Conservation (phyloP, 192 early-diverging fungal species). For the Chytriomyces sp. region DNA sequence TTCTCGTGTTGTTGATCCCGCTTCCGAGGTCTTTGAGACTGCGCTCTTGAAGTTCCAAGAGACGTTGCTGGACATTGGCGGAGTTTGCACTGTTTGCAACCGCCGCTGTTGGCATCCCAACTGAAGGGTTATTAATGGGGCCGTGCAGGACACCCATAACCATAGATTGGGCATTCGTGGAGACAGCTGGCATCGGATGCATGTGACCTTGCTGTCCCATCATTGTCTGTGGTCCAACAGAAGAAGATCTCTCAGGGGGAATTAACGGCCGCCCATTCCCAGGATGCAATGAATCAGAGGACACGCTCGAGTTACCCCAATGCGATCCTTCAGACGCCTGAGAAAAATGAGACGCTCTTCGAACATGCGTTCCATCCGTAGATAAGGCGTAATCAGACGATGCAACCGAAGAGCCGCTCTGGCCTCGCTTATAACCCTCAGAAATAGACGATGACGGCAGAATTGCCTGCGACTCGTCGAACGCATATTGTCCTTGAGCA, state of each 20-base stretch:
- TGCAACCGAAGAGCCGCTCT: slow-evolving; percentile 16
- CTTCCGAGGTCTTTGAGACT: slow-evolving; percentile 26
- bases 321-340: neutral
- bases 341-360: slow-evolving; percentile 5
- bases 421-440: slow-evolving; percentile 27
- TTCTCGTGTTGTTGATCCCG: neutral
- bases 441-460: slow-evolving; percentile 7
- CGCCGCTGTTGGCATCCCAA: neutral
- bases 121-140: slow-evolving; percentile 7
- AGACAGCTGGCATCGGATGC: too few species aligned
- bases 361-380: neutral
- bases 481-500: neutral
- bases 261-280: neutral
- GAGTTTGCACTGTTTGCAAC: slow-evolving; percentile 6
- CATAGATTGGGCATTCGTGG: too few species aligned
- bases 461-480: neutral
- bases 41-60: slow-evolving; percentile 23
- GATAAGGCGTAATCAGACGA: slow-evolving; percentile 4
- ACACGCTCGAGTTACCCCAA: slow-evolving; percentile 9
- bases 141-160: neutral
- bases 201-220: too few species aligned
- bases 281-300: slow-evolving; percentile 11
- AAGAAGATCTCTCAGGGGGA: neutral
- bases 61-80: neutral
- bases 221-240: neutral